These are phyloP conservation scores for Ceratobasidium sp. DNA, from an alignment of 1,284 basidiomycete species.

Conservation along the genomic window DNA sequence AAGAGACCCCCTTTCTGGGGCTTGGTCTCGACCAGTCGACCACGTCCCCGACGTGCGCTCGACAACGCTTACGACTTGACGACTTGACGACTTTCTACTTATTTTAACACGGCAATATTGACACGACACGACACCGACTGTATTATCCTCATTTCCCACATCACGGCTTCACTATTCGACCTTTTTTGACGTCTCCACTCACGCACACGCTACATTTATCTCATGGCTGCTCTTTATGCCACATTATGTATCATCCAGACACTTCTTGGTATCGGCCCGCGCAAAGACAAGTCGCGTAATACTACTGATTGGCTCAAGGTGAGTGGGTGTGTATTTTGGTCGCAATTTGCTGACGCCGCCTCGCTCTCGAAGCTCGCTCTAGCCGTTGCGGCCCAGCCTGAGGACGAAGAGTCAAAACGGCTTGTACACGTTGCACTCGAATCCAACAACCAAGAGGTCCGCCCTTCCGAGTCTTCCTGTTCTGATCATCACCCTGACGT, in stretches of 20 bases:
- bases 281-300: conserved; percentile 18
- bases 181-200: conserved; percentile 15
- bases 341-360: background rate
- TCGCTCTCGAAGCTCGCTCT: conserved; percentile 30
- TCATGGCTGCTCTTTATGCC: conserved; percentile 37
- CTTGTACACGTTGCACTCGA: conserved; percentile 25
- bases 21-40: conserved; percentile 23
- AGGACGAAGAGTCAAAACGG: conserved; percentile 35
- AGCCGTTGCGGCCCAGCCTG: conserved; percentile 32
- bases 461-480: conserved; percentile 8
- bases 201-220: conserved; percentile 10
- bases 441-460: conserved; percentile 44
- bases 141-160: conserved; percentile 40
- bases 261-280: conserved; percentile 26
- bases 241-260: conserved; percentile 32
- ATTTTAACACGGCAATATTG: conserved; percentile 17
- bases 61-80: conserved; percentile 32
- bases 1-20: conserved; percentile 25
- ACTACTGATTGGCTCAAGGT: conserved; percentile 45
- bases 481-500: conserved; percentile 38
- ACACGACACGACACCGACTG: conserved; percentile 36
- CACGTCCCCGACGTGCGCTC: conserved; percentile 42
- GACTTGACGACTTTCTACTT: conserved; percentile 13
- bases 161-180: conserved; percentile 7
- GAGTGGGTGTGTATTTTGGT: background rate